phyloP scores from a whole-genome alignment of 805 yeast genomes.

The Ogataea henricii region DNA sequence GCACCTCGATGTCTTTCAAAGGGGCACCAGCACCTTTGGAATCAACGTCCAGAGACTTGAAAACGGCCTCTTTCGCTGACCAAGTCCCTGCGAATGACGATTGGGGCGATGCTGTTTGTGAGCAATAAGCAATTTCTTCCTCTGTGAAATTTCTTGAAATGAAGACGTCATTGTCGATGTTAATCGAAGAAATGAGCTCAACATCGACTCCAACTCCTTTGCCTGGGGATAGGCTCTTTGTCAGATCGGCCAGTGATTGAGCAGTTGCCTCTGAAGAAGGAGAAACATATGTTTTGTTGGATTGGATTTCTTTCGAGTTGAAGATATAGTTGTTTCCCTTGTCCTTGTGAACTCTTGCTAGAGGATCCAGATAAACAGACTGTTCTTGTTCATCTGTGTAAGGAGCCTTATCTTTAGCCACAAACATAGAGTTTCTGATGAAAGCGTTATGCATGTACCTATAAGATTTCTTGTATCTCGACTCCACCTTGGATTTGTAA shows the following conservation, averaged over 20 bases:
- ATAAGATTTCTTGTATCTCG: slow-evolving; percentile 88
- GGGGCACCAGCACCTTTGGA: slow-evolving; percentile 96
- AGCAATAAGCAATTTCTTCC: slow-evolving; percentile 78
- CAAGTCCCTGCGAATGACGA: slow-evolving; percentile 97
- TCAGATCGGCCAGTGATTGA: slow-evolving; percentile 56
- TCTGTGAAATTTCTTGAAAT: slow-evolving; percentile 88
- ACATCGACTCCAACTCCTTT: slow-evolving; percentile 96
- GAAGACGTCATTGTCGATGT: slow-evolving; percentile 87
- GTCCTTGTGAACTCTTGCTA: slow-evolving; percentile 63
- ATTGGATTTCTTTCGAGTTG: slow-evolving; percentile 53
- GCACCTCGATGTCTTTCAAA: slow-evolving; percentile 85
- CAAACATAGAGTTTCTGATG: slow-evolving; percentile 86
- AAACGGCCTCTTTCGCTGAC: slow-evolving; percentile 99
- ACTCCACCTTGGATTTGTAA: slow-evolving; percentile 68
- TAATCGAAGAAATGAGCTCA: slow-evolving; percentile 79
- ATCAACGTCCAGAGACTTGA: slow-evolving; percentile 88
- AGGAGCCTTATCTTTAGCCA: slow-evolving; percentile 92
- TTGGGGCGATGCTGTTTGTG: slow-evolving; percentile 69
- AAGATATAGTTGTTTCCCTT: slow-evolving; percentile 46
- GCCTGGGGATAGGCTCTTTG: slow-evolving; percentile 46
- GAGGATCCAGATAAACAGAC: slow-evolving; percentile 92
- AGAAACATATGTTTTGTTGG: slow-evolving; percentile 43
- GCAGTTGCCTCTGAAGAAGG: slow-evolving; percentile 60
- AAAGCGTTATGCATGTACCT: slow-evolving; percentile 95
- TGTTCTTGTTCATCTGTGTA: slow-evolving; percentile 86